These are phyloP conservation scores for Anacardium occidentale DNA, from an alignment of 345 rosid species.

Conservation along the genomic window DNA sequence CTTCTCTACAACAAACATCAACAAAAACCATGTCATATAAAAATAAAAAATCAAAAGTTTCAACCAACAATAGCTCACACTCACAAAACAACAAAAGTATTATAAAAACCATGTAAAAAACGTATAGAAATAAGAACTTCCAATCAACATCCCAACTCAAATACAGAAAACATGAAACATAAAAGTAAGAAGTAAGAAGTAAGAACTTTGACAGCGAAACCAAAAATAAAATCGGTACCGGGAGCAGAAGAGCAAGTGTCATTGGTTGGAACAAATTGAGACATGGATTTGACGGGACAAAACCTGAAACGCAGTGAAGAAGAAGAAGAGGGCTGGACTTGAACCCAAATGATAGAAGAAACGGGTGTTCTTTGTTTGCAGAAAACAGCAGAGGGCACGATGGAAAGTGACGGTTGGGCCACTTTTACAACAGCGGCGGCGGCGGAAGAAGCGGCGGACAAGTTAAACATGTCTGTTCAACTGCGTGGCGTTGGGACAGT, in stretches of 20 bases:
- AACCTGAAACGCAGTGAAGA: slow-evolving; percentile 29
- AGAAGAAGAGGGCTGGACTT: slow-evolving; percentile 19
- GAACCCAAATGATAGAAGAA: slow-evolving; percentile 19
- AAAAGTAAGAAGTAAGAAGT: background rate
- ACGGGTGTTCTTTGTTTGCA: background rate
- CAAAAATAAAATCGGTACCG: slow-evolving; percentile 29
- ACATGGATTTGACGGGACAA: slow-evolving; percentile 49
- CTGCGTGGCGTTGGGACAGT: too few relatives aligned
- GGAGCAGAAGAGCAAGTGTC: slow-evolving; percentile 33
- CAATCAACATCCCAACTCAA: background rate
- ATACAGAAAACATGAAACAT: background rate
- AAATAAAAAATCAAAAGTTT: background rate
- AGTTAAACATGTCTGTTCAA: slow-evolving; percentile 9
- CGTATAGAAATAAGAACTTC: background rate
- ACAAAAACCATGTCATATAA: background rate
- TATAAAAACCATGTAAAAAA: background rate
- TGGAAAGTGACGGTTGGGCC: slow-evolving; percentile 20
- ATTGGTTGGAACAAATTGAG: slow-evolving; percentile 28
- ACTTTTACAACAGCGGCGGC: slow-evolving; percentile 23
- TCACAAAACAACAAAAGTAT: too few relatives aligned
- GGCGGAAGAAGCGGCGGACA: slow-evolving; percentile 37
- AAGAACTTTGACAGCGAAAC: background rate
- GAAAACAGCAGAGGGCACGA: slow-evolving; percentile 15
- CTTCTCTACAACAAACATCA: slow-evolving; percentile 36
- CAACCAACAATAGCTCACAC: background rate